Base-by-base conservation (phyloP, 2,329 filamentous ascomycete genomes). In the Nemania diffusa region DNA sequence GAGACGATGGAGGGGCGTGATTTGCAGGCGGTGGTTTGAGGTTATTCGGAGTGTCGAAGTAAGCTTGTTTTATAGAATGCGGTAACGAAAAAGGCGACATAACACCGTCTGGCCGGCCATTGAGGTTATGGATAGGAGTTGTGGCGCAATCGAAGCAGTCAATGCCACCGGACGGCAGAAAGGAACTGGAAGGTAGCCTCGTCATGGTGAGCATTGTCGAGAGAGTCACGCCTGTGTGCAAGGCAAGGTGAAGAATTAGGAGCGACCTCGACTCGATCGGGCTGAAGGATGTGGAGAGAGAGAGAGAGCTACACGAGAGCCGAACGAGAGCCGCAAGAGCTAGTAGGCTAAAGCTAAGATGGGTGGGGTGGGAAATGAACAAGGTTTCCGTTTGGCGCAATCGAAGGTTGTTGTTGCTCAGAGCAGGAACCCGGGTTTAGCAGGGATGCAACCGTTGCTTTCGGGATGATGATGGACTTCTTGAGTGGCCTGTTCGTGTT, bases 171-270 rank as follows among this genome's bases (percentile, higher is more conserved):
- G 78, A 78, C 11, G 82, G 80, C 72, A 82, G 74, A 73, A 83
- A 83, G 29, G 81, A 80, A 69, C 84, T 81, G 65, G 80, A 76
- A 37, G 79, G 78, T 37, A 82, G 65, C 69, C 79, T 82, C 68
- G 78, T 77, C 81, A 84, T 83, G 69, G 74, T 70, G 64, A 78
- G 74, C 76, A 77, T 77, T 69, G 67, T 77, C 67, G 60, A 22
- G 32, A 29, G 57, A 63, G 62, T 46, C 20, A 51, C 56, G 57
- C 42, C 32, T 29, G 42, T 22, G n/a, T n/a, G 26, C 9, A 26
- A 50, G 42, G 37, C 9, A 42, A 27, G 44, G 26, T 13, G 24
- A 51, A 22, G 13, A 24, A 26, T n/a, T 29, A 29, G n/a, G 46
- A 53, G 53, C 20, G 32, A 48, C 29, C 37, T 34, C 9, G 51